phyloP scores from a whole-genome alignment of 2,329 filamentous ascomycete species.

The Ophiostoma sp. region DNA sequence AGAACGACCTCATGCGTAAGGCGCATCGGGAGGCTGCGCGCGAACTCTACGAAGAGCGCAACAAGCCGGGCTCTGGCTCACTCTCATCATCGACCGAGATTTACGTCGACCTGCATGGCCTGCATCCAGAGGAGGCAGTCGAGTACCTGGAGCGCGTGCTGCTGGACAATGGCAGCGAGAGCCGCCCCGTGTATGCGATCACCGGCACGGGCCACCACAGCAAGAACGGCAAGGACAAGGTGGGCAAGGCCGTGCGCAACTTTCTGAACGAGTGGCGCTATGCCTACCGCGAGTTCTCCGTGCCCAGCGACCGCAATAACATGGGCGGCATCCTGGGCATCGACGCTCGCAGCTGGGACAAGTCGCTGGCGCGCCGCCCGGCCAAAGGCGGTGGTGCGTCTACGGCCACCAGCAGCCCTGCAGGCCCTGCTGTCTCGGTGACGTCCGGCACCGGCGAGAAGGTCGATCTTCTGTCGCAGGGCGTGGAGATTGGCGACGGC shows the following conservation, averaged over 20 bases:
- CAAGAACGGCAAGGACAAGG: slow-evolving; percentile 98
- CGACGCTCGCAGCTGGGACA: slow-evolving; percentile 63
- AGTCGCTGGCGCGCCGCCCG: slow-evolving; percentile 40
- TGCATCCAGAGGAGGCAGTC: slow-evolving; percentile 96
- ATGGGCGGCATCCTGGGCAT: slow-evolving; percentile 72
- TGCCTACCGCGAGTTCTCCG: slow-evolving; percentile 90
- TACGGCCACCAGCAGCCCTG: slow-evolving; percentile 30
- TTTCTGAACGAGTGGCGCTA: slow-evolving; percentile 96
- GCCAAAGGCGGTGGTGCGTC: neutral
- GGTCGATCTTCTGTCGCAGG: slow-evolving; percentile 57
- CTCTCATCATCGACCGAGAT: slow-evolving; percentile 52
- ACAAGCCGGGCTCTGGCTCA: slow-evolving; percentile 53
- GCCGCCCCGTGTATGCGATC: slow-evolving; percentile 83
- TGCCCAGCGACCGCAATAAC: slow-evolving; percentile 81
- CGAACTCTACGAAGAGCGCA: slow-evolving; percentile 88
- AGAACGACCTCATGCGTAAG: slow-evolving; percentile 96
- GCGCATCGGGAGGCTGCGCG: slow-evolving; percentile 90
- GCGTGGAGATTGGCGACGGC: slow-evolving; percentile 62
- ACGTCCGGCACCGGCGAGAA: slow-evolving; percentile 36
- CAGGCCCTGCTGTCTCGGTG: neutral
- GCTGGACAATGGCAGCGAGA: slow-evolving; percentile 69
- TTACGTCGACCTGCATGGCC: slow-evolving; percentile 92
- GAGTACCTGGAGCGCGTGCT: slow-evolving; percentile 87
- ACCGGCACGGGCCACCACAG: slow-evolving; percentile 95
- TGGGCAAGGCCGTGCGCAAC: slow-evolving; percentile 84